phyloP scores from a whole-genome alignment of 306 rosid genomes.

The Mimosa bimucronata region DNA sequence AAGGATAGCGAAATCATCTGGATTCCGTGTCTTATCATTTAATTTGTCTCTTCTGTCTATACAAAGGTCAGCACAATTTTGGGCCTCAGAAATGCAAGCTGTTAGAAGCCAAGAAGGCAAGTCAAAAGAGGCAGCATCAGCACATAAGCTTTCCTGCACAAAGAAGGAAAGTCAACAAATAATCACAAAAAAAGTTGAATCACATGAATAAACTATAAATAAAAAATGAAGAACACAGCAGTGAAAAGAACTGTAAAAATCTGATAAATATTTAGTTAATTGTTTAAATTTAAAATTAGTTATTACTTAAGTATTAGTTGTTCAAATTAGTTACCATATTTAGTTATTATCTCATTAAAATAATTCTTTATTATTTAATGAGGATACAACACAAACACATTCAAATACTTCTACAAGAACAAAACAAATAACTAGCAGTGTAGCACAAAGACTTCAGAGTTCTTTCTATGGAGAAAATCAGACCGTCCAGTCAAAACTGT shows the following conservation, averaged over 20 bases:
- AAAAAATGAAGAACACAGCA: constrained; percentile 29
- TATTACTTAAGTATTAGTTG: background rate
- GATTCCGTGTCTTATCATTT: constrained; percentile 69
- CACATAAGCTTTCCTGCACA: constrained; percentile 92
- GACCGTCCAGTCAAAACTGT: constrained; percentile 31
- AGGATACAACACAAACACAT: background rate
- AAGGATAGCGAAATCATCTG: constrained; percentile 90
- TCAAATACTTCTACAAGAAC: background rate
- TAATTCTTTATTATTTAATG: background rate
- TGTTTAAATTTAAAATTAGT: background rate
- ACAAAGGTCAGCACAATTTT: constrained; percentile 71
- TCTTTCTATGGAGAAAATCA: constrained; percentile 30
- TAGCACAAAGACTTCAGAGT: constrained; percentile 8
- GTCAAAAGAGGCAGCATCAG: constrained; percentile 97
- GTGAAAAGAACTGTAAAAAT: background rate
- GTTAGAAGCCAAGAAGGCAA: constrained; percentile 91
- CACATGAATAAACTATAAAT: constrained; percentile 13
- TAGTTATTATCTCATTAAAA: background rate
- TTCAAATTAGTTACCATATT: background rate
- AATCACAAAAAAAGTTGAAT: constrained; percentile 41
- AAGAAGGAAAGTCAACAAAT: constrained; percentile 19
- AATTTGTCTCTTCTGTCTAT: constrained; percentile 73
- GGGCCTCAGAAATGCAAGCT: constrained; percentile 82
- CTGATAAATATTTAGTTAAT: background rate
- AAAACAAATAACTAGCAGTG: constrained; percentile 6